Evolutionary conservation across 768 basidiomycete species (phyloP).

Genomic region (Boletus sensibilis): DNA sequence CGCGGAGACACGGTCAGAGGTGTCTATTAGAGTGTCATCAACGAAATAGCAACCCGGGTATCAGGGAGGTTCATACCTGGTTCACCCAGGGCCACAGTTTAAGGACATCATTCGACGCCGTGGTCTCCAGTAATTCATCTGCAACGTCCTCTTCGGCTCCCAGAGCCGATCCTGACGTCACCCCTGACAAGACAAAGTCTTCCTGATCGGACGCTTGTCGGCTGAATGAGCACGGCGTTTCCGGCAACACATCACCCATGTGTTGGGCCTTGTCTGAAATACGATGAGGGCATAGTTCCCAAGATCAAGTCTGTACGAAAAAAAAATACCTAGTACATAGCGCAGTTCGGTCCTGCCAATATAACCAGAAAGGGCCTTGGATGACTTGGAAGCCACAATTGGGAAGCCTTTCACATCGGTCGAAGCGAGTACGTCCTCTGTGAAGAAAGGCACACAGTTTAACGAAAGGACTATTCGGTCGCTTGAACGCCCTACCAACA

Average conservation of each 20-base stretch:
- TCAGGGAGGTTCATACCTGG: slow-evolving; percentile 52
- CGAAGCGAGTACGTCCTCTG: slow-evolving; percentile 69
- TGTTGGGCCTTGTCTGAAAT: slow-evolving; percentile 68
- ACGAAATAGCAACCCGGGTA: neutral
- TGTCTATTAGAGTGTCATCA: slow-evolving; percentile 51
- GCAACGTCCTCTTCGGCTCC: slow-evolving; percentile 69
- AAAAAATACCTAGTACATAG: slow-evolving; percentile 72
- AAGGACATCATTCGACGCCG: slow-evolving; percentile 54
- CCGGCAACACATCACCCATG: slow-evolving; percentile 54
- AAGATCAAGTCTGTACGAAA: neutral
- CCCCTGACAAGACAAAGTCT: slow-evolving; percentile 44
- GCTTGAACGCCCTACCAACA: slow-evolving; percentile 57
- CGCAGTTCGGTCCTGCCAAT: slow-evolving; percentile 83
- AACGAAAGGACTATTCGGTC: neutral
- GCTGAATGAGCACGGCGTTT: slow-evolving; percentile 74
- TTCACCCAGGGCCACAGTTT: slow-evolving; percentile 92
- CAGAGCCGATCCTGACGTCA: slow-evolving; percentile 47
- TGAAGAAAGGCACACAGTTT: neutral
- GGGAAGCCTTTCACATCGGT: slow-evolving; percentile 91
- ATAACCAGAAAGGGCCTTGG: slow-evolving; percentile 73
- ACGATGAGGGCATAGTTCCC: neutral
- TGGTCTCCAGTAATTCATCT: slow-evolving; percentile 60
- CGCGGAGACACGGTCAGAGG: slow-evolving; percentile 91
- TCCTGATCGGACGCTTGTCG: slow-evolving; percentile 49
- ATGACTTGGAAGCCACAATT: slow-evolving; percentile 64